Evolutionary conservation across 139 green algal genomes (phyloP).

Genomic region (Nannochloris sp.): DNA sequence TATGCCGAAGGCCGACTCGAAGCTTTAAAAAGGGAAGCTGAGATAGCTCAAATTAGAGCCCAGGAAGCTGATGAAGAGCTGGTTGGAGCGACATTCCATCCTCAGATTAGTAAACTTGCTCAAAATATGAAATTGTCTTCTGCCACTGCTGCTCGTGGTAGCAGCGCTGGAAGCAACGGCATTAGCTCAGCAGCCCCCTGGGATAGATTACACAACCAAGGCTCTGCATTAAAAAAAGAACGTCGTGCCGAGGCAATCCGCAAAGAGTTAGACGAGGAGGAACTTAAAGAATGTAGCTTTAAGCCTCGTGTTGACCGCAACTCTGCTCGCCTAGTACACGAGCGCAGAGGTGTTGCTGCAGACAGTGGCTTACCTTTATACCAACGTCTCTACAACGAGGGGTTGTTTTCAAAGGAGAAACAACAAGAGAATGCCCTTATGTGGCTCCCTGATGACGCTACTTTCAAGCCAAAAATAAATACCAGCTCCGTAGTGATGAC

Average conservation of each 20-base stretch:
- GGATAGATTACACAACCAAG: not conserved
- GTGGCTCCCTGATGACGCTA: slow-evolving; percentile 66
- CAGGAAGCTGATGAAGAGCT: slow-evolving; percentile 38
- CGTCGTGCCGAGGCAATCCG: slow-evolving; percentile 12
- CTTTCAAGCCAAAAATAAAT: slow-evolving; percentile 57
- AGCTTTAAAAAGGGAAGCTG: slow-evolving; percentile 29
- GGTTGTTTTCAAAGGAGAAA: slow-evolving; percentile 33
- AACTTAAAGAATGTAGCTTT: slow-evolving; percentile 57
- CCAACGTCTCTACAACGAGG: slow-evolving; percentile 72
- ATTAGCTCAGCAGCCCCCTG: not conserved
- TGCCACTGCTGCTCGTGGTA: too few species aligned
- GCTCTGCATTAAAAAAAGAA: not conserved
- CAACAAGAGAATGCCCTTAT: slow-evolving; percentile 30
- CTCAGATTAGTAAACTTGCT: slow-evolving; percentile 39
- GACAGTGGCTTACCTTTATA: not conserved
- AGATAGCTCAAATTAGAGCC: slow-evolving; percentile 35
- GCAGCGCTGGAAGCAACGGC: not conserved
- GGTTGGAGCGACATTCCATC: slow-evolving; percentile 63
- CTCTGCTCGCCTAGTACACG: slow-evolving; percentile 13
- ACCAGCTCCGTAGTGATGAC: slow-evolving; percentile 4
- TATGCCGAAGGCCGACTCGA: slow-evolving; percentile 64
- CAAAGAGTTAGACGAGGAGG: slow-evolving; percentile 23
- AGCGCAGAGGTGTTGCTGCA: slow-evolving; percentile 5
- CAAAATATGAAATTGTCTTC: slow-evolving; percentile 7
- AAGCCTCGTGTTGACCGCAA: slow-evolving; percentile 5